phyloP scores from a whole-genome alignment of 2,329 filamentous ascomycete genomes.

The Fonsecaea nubica region DNA sequence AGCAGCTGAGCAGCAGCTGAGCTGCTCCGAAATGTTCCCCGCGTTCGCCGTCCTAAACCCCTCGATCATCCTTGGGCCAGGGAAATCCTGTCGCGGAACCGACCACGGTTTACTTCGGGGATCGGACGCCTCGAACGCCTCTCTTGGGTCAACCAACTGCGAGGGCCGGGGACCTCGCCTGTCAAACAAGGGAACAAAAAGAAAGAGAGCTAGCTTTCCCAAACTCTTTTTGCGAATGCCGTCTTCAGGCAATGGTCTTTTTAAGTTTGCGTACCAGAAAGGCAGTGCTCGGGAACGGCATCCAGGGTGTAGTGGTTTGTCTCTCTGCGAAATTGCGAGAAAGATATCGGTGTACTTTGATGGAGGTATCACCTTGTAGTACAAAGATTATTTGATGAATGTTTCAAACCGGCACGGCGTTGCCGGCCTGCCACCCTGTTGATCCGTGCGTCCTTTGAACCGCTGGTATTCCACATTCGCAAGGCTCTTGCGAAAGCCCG shows the following conservation, averaged over 20 bases:
- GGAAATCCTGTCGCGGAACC: neutral
- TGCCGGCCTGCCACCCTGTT: conserved; percentile 18
- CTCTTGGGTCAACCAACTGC: neutral
- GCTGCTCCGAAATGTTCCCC: neutral
- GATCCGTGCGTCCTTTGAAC: conserved; percentile 13
- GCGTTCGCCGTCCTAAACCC: conserved; percentile 6
- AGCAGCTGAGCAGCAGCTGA: neutral
- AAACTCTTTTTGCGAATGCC: neutral
- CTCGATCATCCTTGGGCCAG: neutral
- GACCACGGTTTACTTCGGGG: neutral
- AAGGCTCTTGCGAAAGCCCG: conserved; percentile 6
- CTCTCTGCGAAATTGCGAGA: neutral
- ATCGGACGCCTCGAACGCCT: neutral
- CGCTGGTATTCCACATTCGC: conserved; percentile 10
- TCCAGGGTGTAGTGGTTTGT: neutral
- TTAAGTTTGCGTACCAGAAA: neutral
- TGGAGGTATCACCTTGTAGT: conserved; percentile 13
- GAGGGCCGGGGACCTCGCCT: neutral
- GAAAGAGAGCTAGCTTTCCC: neutral
- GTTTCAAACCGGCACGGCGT: conserved; percentile 9
- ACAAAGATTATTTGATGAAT: conserved; percentile 15
- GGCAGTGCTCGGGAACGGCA: neutral
- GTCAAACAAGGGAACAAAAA: neutral
- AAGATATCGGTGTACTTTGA: conserved; percentile 8
- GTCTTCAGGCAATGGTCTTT: neutral